Conservation (phyloP, 2,329 filamentous ascomycete genomes). For the Penicillium psychrosexuale region DNA sequence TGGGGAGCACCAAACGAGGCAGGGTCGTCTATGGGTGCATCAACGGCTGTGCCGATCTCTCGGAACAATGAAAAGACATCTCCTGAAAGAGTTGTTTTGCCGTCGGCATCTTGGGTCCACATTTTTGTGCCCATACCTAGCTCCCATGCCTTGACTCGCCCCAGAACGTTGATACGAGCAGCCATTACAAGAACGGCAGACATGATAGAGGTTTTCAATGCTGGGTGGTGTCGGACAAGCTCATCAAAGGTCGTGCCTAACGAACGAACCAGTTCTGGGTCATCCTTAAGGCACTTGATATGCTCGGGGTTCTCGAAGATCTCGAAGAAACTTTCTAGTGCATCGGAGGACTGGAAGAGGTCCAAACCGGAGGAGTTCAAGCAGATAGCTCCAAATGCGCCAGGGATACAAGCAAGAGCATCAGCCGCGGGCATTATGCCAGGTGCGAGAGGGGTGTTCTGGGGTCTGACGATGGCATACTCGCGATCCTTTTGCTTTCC, state of each 20-base stretch:
- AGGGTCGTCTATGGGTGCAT: constrained; percentile 24
- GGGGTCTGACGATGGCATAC: constrained; percentile 32
- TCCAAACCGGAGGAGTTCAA: constrained; percentile 84
- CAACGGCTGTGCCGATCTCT: constrained; percentile 33
- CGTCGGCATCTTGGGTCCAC: constrained; percentile 59
- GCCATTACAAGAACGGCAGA: constrained; percentile 88
- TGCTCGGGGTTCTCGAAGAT: constrained; percentile 94
- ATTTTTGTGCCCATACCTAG: constrained; percentile 77
- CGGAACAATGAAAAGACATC: constrained; percentile 42
- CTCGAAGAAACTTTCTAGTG: constrained; percentile 83
- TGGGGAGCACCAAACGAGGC: constrained; percentile 26
- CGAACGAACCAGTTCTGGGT: constrained; percentile 66
- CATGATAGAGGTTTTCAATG: constrained; percentile 73
- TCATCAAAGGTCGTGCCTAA: constrained; percentile 90
- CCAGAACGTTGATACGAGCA: constrained; percentile 72
- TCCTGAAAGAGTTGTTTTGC: constrained; percentile 59
- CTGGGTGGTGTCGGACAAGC: constrained; percentile 86
- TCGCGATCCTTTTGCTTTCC: constrained; percentile 26
- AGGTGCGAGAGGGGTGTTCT: constrained; percentile 49
- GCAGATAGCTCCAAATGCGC: constrained; percentile 89
- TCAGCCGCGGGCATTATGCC: constrained; percentile 86
- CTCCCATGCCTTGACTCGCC: constrained; percentile 64
- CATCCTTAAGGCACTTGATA: constrained; percentile 75
- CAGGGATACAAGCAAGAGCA: constrained; percentile 80
- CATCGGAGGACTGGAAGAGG: constrained; percentile 77